Base-by-base conservation (phyloP, 257 asterid genomes). In the Solanum bulbocastanum region DNA sequence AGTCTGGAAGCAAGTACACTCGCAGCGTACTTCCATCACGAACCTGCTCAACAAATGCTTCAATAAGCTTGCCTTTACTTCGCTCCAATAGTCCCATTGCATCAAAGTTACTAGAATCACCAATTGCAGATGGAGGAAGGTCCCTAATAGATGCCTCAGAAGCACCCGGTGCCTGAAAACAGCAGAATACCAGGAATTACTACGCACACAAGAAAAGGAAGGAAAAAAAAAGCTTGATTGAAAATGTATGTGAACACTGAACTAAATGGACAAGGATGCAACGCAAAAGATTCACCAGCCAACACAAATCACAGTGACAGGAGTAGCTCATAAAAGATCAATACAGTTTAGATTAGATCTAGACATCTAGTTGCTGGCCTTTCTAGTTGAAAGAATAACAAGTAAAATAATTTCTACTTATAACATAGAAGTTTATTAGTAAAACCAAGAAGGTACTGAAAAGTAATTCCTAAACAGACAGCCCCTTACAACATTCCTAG, bases 1-100 rank as follows among this genome's bases (percentile, higher is more conserved):
- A 96, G 52, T 94, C 96, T 40, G 99, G 99, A 92, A 97, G 98
- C 92, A 97, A 93, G 90, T 95, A 95, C 42, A 93, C 98, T 84
- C 98, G 98, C 84, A 97, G 89, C 2, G 98, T 96, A 95, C 98
- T 97, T 88, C 99, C 99, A 93, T 95, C 98, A 42, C 99, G 98
- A 86, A 93, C 96, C 91, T 94, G 97, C 93, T 97, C 98, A 87
- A 97, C 99, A 69, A 96, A 89, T 87, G 98, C 99, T 89, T 97
- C 97, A 95, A 97, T 88, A n/a, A 98, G 97, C 76, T 93, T 93
- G 13, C 99, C 99, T 91, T 93, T 97, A 89, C 95, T 97, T 75
- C 92, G 87, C 62, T 90, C 92, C 92, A 95, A 90, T 40, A 97
- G 92, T 56, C 95, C 98, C 97, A 92, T 89, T 22, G 98, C 98